Evolutionary conservation across 176 grass and related monocot species (phyloP), one percentile per base, ranked within the genome.

Genomic region (Triticum monococcum): DNA sequence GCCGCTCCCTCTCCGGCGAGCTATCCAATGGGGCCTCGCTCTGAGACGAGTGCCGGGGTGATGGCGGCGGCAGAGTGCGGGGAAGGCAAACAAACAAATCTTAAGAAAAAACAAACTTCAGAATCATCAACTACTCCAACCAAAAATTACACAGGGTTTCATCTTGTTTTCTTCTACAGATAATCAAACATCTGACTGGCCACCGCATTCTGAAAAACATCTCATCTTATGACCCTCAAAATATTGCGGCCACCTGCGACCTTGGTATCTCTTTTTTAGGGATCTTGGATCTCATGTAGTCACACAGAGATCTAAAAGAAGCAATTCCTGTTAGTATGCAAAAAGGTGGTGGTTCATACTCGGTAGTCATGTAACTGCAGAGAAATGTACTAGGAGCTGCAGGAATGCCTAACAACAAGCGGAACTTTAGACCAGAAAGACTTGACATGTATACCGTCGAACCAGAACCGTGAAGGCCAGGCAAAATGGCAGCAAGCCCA

Each of bases 1-100:
- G 13, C 12, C 0, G 1, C 4, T 50, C 48, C 48, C 5, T 50
- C 1, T 17, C 4, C 4, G 48, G 0, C 14, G 0, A 50, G 48
- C 1, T 50, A 0, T 16, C 13, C 14, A 50, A 5, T 50, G 48
- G 48, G 14, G 13, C 13, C 46, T 50, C 48, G 0, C 48, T 14
- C 14, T 2, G 48, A 50, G 48, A 16, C 4, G 14, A 17, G 48
- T 0, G 1, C 45, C 0, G 4, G 48, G 2, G 48, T 4, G 48
- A 16, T 5, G 5, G 48, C 14, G 14, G 48, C 14, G 5, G 48
- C 46, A 48, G 4, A 48, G 11, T 46, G 0, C 43, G 12, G 43
- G 43, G 12, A 48, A 48, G 45, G 45, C 48, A 52, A 52, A 52
- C 48, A 52, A 52, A 43, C 41, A 43, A 52, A 52, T 52, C 48